Base-by-base conservation (phyloP, 2,329 filamentous ascomycete species). In the Colletotrichum coccodes region DNA sequence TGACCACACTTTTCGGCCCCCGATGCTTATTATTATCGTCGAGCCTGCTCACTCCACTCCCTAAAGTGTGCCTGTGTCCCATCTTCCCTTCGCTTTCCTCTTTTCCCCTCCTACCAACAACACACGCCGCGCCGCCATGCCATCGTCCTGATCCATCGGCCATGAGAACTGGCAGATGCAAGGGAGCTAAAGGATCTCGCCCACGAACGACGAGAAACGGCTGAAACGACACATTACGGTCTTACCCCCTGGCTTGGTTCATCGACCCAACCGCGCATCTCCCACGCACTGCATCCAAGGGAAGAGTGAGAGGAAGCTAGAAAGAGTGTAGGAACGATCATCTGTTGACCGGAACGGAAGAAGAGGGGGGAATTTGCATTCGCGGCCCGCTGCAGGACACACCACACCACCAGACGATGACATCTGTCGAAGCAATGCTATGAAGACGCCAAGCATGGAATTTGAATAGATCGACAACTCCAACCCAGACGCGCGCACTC, bases 41-140 rank as follows among this genome's bases (percentile, higher is more conserved):
- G 53, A 47, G 47, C 58, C 58, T 34, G 14, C 56, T 47, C 57
- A 46, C 68, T 69, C 68, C 68, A 61, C 60, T 53, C 44, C 53
- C 58, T 21, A 32, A 12, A 40, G 36, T 3, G 23, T 40, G 18
- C 38, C 18, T 16, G 6, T 57, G 30, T 18, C 46, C 21, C 8
- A 47, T 40, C 34, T 65, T 36, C 56, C 47, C 57, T 70, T 50
- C 61, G n/a, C 32, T 53, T 65, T 30, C 46, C 56, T 50, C 62
- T 54, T 56, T 46, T 53, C 40, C 42, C 36, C 32, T 57, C 36
- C 42, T 40, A n/a, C 36, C 52, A n/a, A n/a, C 72, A 70, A 64
- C 40, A 34, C 38, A 34, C 54, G 54, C n/a, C 28, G 30, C 70
- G 71, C 73, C 71, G 72, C 69, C 73, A 76, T 76, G 74, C 73